Evolutionary conservation across 2,329 filamentous ascomycete genomes (phyloP).

Genomic region (Achaetomium macrosporum): DNA sequence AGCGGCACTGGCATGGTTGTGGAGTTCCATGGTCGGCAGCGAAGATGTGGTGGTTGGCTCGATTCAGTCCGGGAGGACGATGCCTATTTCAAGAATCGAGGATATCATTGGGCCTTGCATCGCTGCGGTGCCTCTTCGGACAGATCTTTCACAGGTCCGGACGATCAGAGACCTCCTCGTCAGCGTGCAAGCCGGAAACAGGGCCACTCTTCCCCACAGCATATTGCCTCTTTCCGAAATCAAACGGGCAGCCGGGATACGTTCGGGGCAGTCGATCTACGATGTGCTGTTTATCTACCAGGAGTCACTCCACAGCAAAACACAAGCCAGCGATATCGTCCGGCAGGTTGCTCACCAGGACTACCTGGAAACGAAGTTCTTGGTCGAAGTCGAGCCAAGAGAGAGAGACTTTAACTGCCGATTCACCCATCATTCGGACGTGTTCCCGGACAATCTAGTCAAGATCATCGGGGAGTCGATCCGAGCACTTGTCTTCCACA

Average conservation of each 20-base stretch:
- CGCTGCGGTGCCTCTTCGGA: slow-evolving; percentile 65
- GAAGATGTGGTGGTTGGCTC: slow-evolving; percentile 68
- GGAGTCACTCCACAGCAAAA: slow-evolving; percentile 52
- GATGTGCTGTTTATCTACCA: slow-evolving; percentile 82
- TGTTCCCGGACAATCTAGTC: slow-evolving; percentile 51
- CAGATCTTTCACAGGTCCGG: slow-evolving; percentile 47
- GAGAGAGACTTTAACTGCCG: slow-evolving; percentile 37
- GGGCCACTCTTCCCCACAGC: slow-evolving; percentile 58
- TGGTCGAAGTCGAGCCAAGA: slow-evolving; percentile 69
- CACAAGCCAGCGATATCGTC: slow-evolving; percentile 33
- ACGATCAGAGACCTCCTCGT: slow-evolving; percentile 56
- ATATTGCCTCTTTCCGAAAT: slow-evolving; percentile 63
- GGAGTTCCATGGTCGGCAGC: slow-evolving; percentile 57
- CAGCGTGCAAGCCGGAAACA: slow-evolving; percentile 59
- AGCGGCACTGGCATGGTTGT: slow-evolving; percentile 60
- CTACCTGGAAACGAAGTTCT: slow-evolving; percentile 66
- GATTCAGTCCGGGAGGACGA: slow-evolving; percentile 73
- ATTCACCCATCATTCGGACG: slow-evolving; percentile 42
- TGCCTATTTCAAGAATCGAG: slow-evolving; percentile 66
- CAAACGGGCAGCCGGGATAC: slow-evolving; percentile 51
- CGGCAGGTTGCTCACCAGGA: slow-evolving; percentile 58
- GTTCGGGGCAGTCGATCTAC: slow-evolving; percentile 57
- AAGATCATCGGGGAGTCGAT: slow-evolving; percentile 56
- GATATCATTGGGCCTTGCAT: slow-evolving; percentile 75
- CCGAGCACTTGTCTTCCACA: slow-evolving; percentile 39